Conservation (phyloP, 495 filamentous ascomycete genomes). For the Alectoria sarmentosa region DNA sequence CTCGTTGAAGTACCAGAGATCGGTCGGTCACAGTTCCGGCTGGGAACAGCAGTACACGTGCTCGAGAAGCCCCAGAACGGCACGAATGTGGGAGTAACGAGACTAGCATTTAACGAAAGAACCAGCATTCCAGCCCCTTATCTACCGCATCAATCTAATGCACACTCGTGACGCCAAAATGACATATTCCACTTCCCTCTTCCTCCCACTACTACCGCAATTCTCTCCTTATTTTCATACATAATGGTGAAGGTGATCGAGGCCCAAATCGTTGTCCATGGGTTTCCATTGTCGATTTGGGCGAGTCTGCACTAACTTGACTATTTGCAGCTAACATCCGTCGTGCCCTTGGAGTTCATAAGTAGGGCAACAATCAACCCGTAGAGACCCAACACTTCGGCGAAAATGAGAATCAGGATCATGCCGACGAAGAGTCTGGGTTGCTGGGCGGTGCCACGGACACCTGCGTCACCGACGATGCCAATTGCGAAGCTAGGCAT, state of each 20-base stretch:
- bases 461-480: conserved; percentile 98
- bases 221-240: conserved; percentile 18
- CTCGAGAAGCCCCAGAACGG: background rate
- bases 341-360: conserved; percentile 82
- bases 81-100: background rate
- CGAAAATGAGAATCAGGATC: conserved; percentile 99
- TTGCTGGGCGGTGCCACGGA: conserved; percentile 95
- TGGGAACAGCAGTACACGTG: background rate
- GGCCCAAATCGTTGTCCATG: background rate
- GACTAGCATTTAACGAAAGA: background rate
- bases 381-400: conserved; percentile 99
- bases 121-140: conserved; percentile 5
- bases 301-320: background rate
- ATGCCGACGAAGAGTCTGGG: conserved; percentile 98
- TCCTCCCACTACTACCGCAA: conserved; percentile 1
- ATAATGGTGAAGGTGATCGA: conserved; percentile 15
- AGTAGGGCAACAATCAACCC: conserved; percentile 96
- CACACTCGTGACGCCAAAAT: conserved; percentile 7
- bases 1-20: background rate
- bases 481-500: conserved; percentile 78
- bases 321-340: conserved; percentile 39
- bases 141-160: conserved; percentile 17
- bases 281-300: background rate
- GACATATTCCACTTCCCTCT: background rate
- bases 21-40: background rate